Evolutionary conservation across 1,284 basidiomycete species (phyloP).

Genomic region (Thecaphora thlaspeos): DNA sequence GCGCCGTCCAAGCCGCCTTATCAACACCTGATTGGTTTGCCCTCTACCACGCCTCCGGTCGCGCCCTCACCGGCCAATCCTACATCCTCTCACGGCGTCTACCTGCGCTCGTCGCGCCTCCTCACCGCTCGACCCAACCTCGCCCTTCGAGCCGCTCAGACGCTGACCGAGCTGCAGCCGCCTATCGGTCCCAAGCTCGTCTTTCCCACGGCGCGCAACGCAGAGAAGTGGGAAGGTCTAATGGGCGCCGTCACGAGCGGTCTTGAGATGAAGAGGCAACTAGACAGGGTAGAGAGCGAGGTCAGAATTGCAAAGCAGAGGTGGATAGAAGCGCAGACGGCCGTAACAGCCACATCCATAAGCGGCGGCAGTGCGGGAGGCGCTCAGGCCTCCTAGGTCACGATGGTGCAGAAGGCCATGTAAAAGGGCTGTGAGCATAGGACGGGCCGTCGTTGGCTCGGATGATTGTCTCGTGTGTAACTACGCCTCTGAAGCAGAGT

Average conservation of each 20-base stretch:
- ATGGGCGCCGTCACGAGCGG: slow-evolving; percentile 53
- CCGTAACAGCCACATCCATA: neutral
- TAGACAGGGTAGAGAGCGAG: slow-evolving; percentile 49
- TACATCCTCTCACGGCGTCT: slow-evolving; percentile 48
- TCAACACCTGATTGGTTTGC: slow-evolving; percentile 51
- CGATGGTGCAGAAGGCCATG: no score
- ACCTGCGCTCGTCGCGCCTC: slow-evolving; percentile 53
- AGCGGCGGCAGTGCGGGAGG: no score
- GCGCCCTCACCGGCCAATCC: slow-evolving; percentile 37
- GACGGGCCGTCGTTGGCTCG: no score
- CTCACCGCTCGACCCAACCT: slow-evolving; percentile 50
- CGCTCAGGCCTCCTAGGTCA: no score
- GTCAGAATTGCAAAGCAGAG: slow-evolving; percentile 28
- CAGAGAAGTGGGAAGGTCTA: slow-evolving; percentile 57
- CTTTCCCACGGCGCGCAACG: slow-evolving; percentile 53
- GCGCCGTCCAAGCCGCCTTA: slow-evolving; percentile 36
- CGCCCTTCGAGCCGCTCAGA: slow-evolving; percentile 38
- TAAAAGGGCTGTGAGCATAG: no score
- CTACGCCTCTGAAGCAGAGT: no score
- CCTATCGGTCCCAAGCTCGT: slow-evolving; percentile 45
- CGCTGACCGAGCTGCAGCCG: slow-evolving; percentile 44
- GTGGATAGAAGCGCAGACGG: slow-evolving; percentile 8
- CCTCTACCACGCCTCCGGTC: slow-evolving; percentile 47
- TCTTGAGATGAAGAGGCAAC: slow-evolving; percentile 53
- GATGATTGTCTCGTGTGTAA: no score